phyloP scores from a whole-genome alignment of 805 yeast species.

The Candida awuae region DNA sequence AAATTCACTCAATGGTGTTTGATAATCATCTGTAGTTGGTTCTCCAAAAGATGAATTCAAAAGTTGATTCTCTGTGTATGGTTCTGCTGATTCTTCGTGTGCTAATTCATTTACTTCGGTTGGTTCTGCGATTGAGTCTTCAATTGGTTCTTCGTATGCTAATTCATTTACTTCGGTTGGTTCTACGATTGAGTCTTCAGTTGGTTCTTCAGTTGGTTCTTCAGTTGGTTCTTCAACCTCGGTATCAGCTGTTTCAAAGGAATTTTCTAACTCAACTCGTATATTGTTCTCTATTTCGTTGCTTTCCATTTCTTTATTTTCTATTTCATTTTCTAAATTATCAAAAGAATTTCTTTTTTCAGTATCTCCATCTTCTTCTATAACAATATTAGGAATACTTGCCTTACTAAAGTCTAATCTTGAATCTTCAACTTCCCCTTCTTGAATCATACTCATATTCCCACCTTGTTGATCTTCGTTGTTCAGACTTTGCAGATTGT shows the following conservation, averaged over 20 bases:
- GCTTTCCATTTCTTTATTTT: not conserved
- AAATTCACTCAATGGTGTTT: not conserved
- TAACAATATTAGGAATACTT: constrained; percentile 2
- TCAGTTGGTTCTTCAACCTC: too few species aligned
- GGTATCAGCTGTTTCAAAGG: too few species aligned
- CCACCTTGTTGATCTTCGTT: not conserved
- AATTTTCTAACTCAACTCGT: too few species aligned
- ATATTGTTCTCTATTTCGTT: not conserved
- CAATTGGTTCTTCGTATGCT: too few species aligned
- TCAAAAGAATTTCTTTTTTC: not conserved
- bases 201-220: too few species aligned
- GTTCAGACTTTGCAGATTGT: constrained; percentile 17
- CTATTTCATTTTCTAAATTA: not conserved
- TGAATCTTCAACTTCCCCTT: constrained; percentile 25
- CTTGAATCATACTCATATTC: constrained; percentile 30
- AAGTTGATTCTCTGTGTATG: too few species aligned
- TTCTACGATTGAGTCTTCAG: too few species aligned
- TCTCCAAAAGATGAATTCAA: not conserved
- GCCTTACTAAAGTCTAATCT: not conserved
- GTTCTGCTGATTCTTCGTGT: too few species aligned
- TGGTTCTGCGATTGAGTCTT: too few species aligned
- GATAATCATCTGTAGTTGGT: not conserved
- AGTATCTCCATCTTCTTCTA: not conserved
- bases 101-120: too few species aligned
- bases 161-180: too few species aligned